Percentiles rank a stretch among this genome's conserved stretches.
phyloP scores from a whole-genome alignment of 306 rosid genomes.

The Glycyrrhiza uralensis region DNA sequence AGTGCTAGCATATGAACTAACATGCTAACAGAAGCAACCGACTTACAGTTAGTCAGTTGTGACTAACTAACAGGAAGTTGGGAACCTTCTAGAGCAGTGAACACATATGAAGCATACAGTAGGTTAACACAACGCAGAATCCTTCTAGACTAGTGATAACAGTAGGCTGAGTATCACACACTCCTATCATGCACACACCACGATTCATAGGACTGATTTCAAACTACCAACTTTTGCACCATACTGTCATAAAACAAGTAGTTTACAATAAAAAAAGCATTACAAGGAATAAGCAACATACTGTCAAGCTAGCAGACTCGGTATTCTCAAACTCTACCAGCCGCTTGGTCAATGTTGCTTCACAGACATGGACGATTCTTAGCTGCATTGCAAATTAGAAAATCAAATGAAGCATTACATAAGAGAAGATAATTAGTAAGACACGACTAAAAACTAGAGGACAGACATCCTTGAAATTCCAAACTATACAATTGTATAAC shows the following conservation, averaged over 20 bases:
- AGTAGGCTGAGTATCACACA: too few relatives aligned
- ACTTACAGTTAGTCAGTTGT: too few relatives aligned
- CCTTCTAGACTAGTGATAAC: too few relatives aligned
- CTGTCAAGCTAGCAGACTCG: slow-evolving; percentile 80
- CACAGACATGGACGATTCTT: slow-evolving; percentile 76
- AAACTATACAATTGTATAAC: neutral
- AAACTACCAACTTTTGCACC: neutral
- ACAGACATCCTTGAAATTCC: neutral
- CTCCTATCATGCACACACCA: too few relatives aligned
- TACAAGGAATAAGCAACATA: slow-evolving; percentile 34
- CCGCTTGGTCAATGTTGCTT: slow-evolving; percentile 77
- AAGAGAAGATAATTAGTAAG: neutral
- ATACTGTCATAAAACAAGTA: neutral
- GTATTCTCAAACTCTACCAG: slow-evolving; percentile 82
- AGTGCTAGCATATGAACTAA: too few relatives aligned
- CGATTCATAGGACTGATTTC: neutral
- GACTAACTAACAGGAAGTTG: too few relatives aligned
- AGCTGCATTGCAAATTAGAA: slow-evolving; percentile 39
- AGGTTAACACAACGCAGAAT: too few relatives aligned
- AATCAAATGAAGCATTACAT: neutral
- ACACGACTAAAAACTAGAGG: neutral
- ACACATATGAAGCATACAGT: too few relatives aligned
- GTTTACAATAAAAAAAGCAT: neutral
- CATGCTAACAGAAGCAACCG: too few relatives aligned
- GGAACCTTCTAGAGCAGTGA: too few relatives aligned